Conservation (phyloP, 1,284 basidiomycete species). For the Sporisorium exsertum region DNA sequence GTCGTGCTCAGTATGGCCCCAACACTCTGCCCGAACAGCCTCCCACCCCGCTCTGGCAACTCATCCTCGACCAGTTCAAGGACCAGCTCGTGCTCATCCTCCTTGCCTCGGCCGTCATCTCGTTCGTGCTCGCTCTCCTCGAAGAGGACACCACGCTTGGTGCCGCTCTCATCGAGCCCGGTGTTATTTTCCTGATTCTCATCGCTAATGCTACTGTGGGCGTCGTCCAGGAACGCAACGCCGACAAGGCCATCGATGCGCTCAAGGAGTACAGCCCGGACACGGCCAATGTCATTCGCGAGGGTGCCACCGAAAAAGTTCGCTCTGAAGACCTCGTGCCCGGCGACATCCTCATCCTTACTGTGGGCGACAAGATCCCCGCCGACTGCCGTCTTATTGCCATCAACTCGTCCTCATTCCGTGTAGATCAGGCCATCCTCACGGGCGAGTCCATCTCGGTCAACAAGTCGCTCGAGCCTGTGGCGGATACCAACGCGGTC, state of each 20-base stretch:
- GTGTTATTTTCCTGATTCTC: constrained; percentile 68
- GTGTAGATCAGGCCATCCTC: constrained; percentile 68
- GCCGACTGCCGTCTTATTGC: constrained; percentile 66
- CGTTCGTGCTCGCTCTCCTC: constrained; percentile 65
- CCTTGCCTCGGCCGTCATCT: constrained; percentile 66
- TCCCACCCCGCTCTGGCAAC: constrained; percentile 88
- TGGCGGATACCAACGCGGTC: constrained; percentile 60
- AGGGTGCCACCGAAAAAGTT: constrained; percentile 49
- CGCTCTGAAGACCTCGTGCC: constrained; percentile 63
- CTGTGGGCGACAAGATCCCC: constrained; percentile 68
- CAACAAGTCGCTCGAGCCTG: constrained; percentile 59
- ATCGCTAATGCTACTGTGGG: constrained; percentile 68
- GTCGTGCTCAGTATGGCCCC: constrained; percentile 49
- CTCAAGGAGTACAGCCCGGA: constrained; percentile 67
- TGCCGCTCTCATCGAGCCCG: constrained; percentile 67
- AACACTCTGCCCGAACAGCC: constrained; percentile 83
- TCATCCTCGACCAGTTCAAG: constrained; percentile 94
- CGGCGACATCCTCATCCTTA: constrained; percentile 65
- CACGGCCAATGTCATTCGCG: constrained; percentile 60
- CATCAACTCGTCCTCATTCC: constrained; percentile 63
- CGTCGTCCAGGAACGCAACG: constrained; percentile 68
- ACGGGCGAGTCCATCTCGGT: constrained; percentile 67
- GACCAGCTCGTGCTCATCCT: constrained; percentile 69
- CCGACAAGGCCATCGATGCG: constrained; percentile 68
- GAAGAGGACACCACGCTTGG: constrained; percentile 63